Evolutionary conservation across 257 asterid genomes (phyloP).

Genomic region (Prunella vulgaris): DNA sequence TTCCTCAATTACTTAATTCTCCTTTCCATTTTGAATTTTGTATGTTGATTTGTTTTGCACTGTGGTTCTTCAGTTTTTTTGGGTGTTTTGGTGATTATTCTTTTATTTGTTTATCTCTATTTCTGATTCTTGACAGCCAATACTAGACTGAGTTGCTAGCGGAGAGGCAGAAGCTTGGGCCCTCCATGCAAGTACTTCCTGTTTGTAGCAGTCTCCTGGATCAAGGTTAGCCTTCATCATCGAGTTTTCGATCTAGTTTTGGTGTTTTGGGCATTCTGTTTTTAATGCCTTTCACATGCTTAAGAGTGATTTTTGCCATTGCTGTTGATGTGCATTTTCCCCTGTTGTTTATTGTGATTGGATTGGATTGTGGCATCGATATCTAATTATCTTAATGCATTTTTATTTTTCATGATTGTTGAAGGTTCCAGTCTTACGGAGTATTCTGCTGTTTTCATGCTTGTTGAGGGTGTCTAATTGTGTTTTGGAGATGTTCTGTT

Average conservation of each 20-base stretch:
- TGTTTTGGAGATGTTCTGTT: background rate
- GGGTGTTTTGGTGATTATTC: background rate
- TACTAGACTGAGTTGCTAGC: conserved; percentile 71
- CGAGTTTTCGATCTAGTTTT: conserved; percentile 36
- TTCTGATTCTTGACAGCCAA: conserved; percentile 43
- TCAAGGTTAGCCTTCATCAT: conserved; percentile 58
- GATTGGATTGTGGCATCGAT: background rate
- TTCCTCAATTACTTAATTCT: too few species aligned
- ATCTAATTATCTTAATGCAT: background rate
- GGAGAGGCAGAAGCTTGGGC: conserved; percentile 76
- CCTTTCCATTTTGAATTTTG: too few species aligned
- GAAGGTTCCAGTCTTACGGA: too few species aligned
- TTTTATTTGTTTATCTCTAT: too few species aligned
- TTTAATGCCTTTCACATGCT: background rate
- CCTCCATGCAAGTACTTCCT: conserved; percentile 76
- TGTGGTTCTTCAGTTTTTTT: background rate
- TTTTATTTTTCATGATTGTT: background rate
- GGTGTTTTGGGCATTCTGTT: conserved; percentile 14
- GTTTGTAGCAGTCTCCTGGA: conserved; percentile 67
- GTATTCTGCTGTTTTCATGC: too few species aligned
- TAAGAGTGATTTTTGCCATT: background rate
- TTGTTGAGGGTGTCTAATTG: too few species aligned
- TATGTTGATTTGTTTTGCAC: too few species aligned
- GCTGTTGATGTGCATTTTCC: background rate
- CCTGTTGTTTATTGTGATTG: background rate